Conservation (phyloP, 2,329 filamentous ascomycete genomes). For the Zymoseptoria pseudotritici region DNA sequence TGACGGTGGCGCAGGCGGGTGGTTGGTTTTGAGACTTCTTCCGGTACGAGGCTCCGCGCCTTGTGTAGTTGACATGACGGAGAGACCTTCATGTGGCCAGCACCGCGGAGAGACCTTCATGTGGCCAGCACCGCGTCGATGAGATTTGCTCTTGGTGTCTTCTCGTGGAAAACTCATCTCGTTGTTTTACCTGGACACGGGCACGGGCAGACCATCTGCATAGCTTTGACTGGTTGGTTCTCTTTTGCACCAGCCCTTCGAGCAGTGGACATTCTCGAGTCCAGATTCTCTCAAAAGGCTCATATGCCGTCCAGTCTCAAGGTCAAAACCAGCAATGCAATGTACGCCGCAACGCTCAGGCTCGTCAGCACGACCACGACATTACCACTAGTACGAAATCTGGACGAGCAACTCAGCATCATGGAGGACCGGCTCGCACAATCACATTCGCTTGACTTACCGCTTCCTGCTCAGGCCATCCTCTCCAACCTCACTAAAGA, state of each 20-base stretch:
- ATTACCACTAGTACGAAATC: conserved; percentile 59
- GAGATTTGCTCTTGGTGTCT: not conserved
- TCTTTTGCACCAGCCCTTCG: not conserved
- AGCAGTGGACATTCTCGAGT: not conserved
- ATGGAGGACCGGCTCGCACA: too few relatives aligned
- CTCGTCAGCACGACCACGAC: conserved; percentile 56
- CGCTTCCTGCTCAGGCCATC: conserved; percentile 52
- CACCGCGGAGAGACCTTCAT: not conserved
- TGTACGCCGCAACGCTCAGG: conserved; percentile 55
- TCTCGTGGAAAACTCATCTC: too few relatives aligned
- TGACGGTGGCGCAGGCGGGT: not conserved
- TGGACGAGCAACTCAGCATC: conserved; percentile 20
- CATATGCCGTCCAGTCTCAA: conserved; percentile 35
- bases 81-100: not conserved
- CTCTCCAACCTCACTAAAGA: conserved; percentile 62
- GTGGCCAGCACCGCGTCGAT: not conserved
- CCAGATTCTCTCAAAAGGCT: not conserved
- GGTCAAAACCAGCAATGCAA: conserved; percentile 53
- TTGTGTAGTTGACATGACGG: too few relatives aligned
- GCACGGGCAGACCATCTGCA: not conserved
- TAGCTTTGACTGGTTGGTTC: not conserved
- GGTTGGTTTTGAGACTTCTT: not conserved
- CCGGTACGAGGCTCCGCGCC: too few relatives aligned
- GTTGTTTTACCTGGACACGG: not conserved
- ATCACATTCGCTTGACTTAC: conserved; percentile 3